phyloP scores from a whole-genome alignment of 176 grass and related monocot genomes.

The Carex pumila region DNA sequence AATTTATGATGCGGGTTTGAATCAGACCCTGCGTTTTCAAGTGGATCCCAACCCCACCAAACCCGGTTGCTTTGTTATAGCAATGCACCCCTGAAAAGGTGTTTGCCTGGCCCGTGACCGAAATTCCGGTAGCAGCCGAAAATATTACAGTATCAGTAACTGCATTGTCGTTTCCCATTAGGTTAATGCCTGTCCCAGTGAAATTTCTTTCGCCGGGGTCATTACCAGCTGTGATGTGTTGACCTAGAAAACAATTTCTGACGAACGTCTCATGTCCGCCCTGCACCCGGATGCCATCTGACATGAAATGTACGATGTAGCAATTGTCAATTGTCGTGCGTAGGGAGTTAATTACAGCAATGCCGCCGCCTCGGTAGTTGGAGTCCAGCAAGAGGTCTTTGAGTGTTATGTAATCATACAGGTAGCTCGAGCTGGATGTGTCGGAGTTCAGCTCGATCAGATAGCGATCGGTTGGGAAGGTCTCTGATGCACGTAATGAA shows the following conservation, averaged over 20 bases:
- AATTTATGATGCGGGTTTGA: conserved; percentile 61
- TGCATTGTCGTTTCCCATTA: conserved; percentile 71
- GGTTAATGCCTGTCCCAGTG: conserved; percentile 56
- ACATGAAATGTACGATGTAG: conserved; percentile 45
- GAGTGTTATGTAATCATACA: conserved; percentile 67
- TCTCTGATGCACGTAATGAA: conserved; percentile 41
- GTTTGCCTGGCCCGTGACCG: conserved; percentile 59
- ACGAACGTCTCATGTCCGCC: conserved; percentile 67
- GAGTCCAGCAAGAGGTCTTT: conserved; percentile 68
- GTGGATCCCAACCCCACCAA: conserved; percentile 61
- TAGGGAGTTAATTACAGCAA: conserved; percentile 46
- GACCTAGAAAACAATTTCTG: conserved; percentile 55
- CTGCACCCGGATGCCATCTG: conserved; percentile 46
- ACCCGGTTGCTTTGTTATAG: conserved; percentile 76
- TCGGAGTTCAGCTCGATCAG: conserved; percentile 56
- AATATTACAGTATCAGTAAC: conserved; percentile 71
- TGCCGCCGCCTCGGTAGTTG: conserved; percentile 57
- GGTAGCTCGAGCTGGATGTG: conserved; percentile 16
- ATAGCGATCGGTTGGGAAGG: conserved; percentile 61
- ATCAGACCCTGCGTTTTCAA: conserved; percentile 43
- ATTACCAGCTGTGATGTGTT: conserved; percentile 52
- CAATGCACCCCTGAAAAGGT: conserved; percentile 82
- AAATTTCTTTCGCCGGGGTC: conserved; percentile 52
- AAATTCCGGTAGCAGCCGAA: conserved; percentile 55
- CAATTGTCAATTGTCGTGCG: conserved; percentile 55